Base-by-base conservation (phyloP, 2,329 filamentous ascomycete species). In the Zymoseptoria brevis region DNA sequence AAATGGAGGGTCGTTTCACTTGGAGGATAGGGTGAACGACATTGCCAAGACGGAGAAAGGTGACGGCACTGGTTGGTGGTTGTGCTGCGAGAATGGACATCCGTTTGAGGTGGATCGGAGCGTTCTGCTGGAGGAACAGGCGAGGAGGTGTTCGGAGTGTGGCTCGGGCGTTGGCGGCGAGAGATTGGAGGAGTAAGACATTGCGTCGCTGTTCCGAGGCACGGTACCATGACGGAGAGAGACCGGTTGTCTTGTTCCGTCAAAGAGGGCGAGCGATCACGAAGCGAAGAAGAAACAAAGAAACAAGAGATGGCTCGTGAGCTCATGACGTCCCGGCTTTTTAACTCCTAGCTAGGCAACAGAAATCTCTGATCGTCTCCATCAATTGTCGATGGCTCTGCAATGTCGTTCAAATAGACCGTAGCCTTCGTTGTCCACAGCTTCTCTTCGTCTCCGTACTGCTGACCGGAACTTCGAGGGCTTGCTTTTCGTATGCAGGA, bases 81-180 rank as follows among this genome's bases (percentile, higher is more conserved):
- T 86, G 68, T 76, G 72, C 0, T 86, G 83, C 62, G 70, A 63
- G 22, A 83, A 84, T 59, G 78, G 79, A 1, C 82, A 86, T 67
- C 80, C 81, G 1, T 74, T 75, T 59, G 66, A 66, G 1, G 51
- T 67, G 22, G 64, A 63, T 50, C 70, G 74, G 26, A 76, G 77
- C 60, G 78, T 75, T 66, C 82, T 83, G 78, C 82, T 86, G 0
- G 86, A 87, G 83, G 61, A 89, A 68, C 57, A 67, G 19, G 79
- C 85, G 1, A 70, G 70, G 1, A 70, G 70, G 1, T 90, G 87
- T 64, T 85, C 86, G 0, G 80, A 88, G 62, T 90, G 87, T 63
- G 79, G 77, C 1, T 76, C 77, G 1, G 61, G 71, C 0, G 78
- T 89, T 29, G 86, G 85, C 1, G 86, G 86, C 0, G 67, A 65